Conservation (phyloP, 2,329 filamentous ascomycete species). For the Paramyrothecium sp. region DNA sequence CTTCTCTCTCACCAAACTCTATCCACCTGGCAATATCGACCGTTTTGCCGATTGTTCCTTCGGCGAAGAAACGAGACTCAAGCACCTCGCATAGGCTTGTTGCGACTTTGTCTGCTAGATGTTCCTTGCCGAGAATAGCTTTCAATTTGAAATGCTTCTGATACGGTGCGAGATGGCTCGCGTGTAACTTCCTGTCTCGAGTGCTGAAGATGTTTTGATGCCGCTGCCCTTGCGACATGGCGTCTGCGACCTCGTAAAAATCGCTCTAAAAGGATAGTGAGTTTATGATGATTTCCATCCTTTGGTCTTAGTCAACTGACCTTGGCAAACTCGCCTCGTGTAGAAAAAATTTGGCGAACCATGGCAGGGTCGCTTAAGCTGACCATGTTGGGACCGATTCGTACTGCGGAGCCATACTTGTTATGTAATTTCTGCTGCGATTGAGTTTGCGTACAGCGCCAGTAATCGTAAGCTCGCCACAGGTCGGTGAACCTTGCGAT, state of each 20-base stretch:
- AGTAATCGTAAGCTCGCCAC: conserved; percentile 6
- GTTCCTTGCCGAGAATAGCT: background rate
- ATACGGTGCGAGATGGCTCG: background rate
- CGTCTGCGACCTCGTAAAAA: no score
- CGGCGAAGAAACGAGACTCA: background rate
- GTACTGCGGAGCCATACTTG: conserved; percentile 33
- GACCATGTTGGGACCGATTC: conserved; percentile 31
- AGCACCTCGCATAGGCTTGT: background rate
- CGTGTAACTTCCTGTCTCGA: background rate
- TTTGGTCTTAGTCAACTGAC: no score
- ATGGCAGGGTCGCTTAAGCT: conserved; percentile 28
- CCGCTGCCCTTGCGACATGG: background rate
- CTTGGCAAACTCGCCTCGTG: background rate
- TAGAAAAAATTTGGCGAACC: conserved; percentile 13
- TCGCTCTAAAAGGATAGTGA: no score
- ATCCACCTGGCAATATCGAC: background rate
- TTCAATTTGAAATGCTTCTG: background rate
- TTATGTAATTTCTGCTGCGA: conserved; percentile 23
- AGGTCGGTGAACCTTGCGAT: conserved; percentile 5
- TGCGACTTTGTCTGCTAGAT: background rate
- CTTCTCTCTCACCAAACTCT: background rate
- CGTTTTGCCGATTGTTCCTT: background rate
- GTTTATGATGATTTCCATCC: no score
- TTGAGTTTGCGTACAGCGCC: conserved; percentile 1
- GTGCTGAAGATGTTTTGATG: background rate